Base-by-base conservation (phyloP, 768 basidiomycete genomes). In the Austroboletus eburneus region DNA sequence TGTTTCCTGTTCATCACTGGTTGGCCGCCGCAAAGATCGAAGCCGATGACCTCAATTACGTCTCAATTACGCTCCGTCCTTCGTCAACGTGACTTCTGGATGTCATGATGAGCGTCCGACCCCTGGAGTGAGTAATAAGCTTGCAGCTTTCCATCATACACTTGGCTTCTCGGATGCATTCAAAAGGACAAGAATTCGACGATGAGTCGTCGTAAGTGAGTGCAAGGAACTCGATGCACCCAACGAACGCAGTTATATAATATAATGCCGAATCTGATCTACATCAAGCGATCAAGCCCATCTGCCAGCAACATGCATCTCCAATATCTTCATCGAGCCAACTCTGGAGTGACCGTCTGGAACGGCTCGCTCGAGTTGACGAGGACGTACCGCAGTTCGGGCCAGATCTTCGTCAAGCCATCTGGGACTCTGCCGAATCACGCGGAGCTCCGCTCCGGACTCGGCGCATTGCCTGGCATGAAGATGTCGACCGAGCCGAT, bases 361-460 rank as follows among this genome's bases (percentile, higher is more conserved):
- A 63, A 62, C 10, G 48, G 51, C 8, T 54, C 63, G 16, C 60
- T 57, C 13, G 54, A 59, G 27, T 57, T 62, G 32, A 55, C 56
- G 9, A 54, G 20, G 4, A 53, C 43, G 5, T 45, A 48, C 6
- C 42, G 46, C 17, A 62, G 17, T 4, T 33, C 42, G 3, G 52
- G 57, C 61, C 61, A 60, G 7, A 57, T 43, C 30, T 49, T 55
- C 14, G 50, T 53, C 5, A 63, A 39, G n/a, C 56, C 58, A 60
- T n/a, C 56, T 56, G 1, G 46, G 45, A 0, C 49, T 17, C 3
- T 25, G 45, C 0, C 45, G 53, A 30, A 57, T 36, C 8, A 39
- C 21, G 13, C 61, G 46, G 3, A 65, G 47, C 16, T 52, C 47
- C 6, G 34, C 42, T 49, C 27, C 9, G 56, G 54, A 21, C 25